Percentiles rank a stretch among this genome's conserved stretches.
Evolutionary conservation across 2,329 filamentous ascomycete genomes (phyloP).

Genomic region (Penicillium brasilianum): DNA sequence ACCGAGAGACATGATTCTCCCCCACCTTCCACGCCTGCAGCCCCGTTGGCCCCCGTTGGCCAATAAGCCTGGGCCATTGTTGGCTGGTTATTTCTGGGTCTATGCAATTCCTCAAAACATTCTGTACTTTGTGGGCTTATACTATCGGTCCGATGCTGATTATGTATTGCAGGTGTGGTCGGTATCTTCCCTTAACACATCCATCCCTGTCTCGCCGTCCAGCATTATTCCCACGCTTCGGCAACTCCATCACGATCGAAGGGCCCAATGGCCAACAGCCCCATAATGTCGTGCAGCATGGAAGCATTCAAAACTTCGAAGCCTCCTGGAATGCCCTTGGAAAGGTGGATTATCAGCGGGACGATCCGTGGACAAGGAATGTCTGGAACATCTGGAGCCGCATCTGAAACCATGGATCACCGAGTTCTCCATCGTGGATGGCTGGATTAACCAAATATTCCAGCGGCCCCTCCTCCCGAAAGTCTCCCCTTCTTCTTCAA

Average conservation of each 20-base stretch:
- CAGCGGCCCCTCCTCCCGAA: conserved; percentile 2
- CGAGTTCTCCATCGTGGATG: background rate
- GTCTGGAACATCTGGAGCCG: conserved; percentile 12
- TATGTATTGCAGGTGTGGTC: background rate
- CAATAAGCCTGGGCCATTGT: background rate
- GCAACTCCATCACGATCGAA: background rate
- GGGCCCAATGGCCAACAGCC: background rate
- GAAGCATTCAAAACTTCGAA: conserved; percentile 2
- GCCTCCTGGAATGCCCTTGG: background rate
- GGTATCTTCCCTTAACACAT: background rate
- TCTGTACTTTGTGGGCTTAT: background rate
- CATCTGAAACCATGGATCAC: conserved; percentile 10
- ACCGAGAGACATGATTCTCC: background rate
- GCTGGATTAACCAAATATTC: background rate
- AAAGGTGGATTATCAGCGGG: background rate
- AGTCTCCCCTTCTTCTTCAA: background rate
- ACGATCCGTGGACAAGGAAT: conserved; percentile 5
- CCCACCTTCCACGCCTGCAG: conserved; percentile 1
- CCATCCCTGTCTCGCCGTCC: background rate
- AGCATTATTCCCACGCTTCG: background rate
- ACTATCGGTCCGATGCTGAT: background rate
- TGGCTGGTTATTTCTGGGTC: background rate
- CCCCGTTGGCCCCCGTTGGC: background rate
- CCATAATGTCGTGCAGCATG: background rate
- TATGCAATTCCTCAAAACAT: background rate